These are phyloP conservation scores for Vitis hybrid DNA, from an alignment of 177 flowering plant genomes.

Conservation along the genomic window DNA sequence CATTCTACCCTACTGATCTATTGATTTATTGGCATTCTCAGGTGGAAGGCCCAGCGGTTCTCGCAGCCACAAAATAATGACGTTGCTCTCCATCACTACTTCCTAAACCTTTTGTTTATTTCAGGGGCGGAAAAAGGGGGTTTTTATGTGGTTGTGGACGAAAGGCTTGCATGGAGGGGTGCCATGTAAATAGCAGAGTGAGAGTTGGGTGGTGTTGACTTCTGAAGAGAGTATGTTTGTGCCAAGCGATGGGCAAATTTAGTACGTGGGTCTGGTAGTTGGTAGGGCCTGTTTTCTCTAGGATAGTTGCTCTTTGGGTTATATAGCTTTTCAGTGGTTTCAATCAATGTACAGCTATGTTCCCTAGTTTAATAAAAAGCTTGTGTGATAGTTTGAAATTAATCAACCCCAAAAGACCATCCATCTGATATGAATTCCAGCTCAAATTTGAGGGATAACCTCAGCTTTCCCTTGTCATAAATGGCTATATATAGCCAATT, in stretches of 20 bases:
- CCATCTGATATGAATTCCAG: too few relatives aligned
- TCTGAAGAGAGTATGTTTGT: neutral
- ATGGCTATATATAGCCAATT: too few relatives aligned
- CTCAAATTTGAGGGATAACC: too few relatives aligned
- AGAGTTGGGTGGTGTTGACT: neutral
- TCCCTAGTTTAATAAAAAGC: too few relatives aligned
- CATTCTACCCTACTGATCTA: neutral
- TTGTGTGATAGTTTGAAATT: too few relatives aligned
- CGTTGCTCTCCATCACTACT: neutral
- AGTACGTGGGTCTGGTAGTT: too few relatives aligned
- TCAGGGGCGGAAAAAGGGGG: neutral
- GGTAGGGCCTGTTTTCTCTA: too few relatives aligned
- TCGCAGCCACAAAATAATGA: conserved; percentile 57
- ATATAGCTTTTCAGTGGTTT: too few relatives aligned
- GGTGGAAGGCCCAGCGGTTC: conserved; percentile 79
- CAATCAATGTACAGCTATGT: too few relatives aligned
- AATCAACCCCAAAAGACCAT: too few relatives aligned
- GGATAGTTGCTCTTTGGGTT: too few relatives aligned
- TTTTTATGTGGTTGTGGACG: conserved; percentile 9
- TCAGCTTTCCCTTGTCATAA: too few relatives aligned
- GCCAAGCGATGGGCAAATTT: neutral
- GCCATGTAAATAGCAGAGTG: conserved; percentile 14
- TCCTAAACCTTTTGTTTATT: neutral
- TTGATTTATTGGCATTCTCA: conserved; percentile 28
- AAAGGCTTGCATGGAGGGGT: neutral